Base-by-base conservation (phyloP, 1,139 yeast genomes). In the Yamadazyma atmosphaerica region DNA sequence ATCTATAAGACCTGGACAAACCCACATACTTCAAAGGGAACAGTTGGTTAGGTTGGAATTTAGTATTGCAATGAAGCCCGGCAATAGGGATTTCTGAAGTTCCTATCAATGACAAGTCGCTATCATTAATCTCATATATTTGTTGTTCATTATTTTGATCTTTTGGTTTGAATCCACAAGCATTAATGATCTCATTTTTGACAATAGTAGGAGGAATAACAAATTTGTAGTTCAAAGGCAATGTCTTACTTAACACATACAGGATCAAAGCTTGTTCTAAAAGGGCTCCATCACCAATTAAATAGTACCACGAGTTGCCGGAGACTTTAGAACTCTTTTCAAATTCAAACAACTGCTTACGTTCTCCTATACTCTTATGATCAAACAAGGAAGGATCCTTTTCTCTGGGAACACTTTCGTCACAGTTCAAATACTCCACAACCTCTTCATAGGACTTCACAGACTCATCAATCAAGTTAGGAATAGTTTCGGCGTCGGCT, bases 11-110 rank as follows among this genome's bases (percentile, higher is more conserved):
- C 49, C 98, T 72, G 34, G 95, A 85, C 1, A 88, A 74, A 0
- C 98, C 99, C 9, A 83, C 95, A 34, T 78, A 74, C 51, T 77
- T 79, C 12, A 66, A 49, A 0, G 95, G 89, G 10, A 72, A 52
- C 0, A 62, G 61, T 26, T 49, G 56, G 2, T 45, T 40, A 4
- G 49, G 36, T 13, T 53, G 53, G 27, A 65, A 55, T 4, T 42
- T 43, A 13, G 57, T 45, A 3, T 67, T 61, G 1, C 70, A 61
- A 46, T 58, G 69, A 45, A 84, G 65, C 0, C 90, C 97, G 0
- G 97, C 98, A 25, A 94, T 61, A 0, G 98, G 88, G 31, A 94
- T 90, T 56, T 94, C 99, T 0, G 98, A 96, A 0, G 99, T 94
- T 1, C 98, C 98, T 0, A 92, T 83, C 28, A 94, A 65, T 31